Evolutionary conservation across 2,329 filamentous ascomycete species (phyloP).

Genomic region (Aspergillus sp.): DNA sequence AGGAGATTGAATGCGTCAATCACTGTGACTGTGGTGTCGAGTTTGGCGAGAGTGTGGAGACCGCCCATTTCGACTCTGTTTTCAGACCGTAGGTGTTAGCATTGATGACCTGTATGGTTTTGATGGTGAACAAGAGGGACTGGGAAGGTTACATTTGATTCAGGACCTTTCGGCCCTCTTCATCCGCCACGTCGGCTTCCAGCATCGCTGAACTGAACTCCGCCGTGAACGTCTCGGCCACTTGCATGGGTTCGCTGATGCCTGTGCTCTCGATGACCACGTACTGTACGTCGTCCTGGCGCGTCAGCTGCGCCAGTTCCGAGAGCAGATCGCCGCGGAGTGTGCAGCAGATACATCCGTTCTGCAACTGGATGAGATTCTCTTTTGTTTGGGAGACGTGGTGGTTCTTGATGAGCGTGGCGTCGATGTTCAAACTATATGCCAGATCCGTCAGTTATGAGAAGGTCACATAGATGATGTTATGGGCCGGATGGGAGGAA

Average conservation of each 20-base stretch:
- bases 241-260: slow-evolving; percentile 71
- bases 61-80: slow-evolving; percentile 58
- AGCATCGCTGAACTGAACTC: slow-evolving; percentile 52
- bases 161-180: slow-evolving; percentile 47
- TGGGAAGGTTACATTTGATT: slow-evolving; percentile 44
- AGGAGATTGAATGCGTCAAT: slow-evolving; percentile 73
- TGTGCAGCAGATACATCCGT: slow-evolving; percentile 76
- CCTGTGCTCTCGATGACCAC: slow-evolving; percentile 71
- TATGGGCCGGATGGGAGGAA: background rate
- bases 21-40: slow-evolving; percentile 72
- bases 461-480: background rate
- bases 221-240: slow-evolving; percentile 69
- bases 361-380: slow-evolving; percentile 67
- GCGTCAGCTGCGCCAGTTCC: slow-evolving; percentile 65
- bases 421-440: slow-evolving; percentile 64
- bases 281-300: slow-evolving; percentile 66
- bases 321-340: slow-evolving; percentile 69
- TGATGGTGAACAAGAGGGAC: slow-evolving; percentile 9
- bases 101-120: slow-evolving; percentile 4
- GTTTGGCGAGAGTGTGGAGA: slow-evolving; percentile 62
- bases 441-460: background rate
- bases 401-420: slow-evolving; percentile 59
- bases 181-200: slow-evolving; percentile 47
- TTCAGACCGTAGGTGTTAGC: background rate
- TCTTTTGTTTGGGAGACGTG: slow-evolving; percentile 60